These are phyloP conservation scores for Meyerozyma guilliermondii DNA, from an alignment of 1,139 yeast genomes.

Conservation along the genomic window DNA sequence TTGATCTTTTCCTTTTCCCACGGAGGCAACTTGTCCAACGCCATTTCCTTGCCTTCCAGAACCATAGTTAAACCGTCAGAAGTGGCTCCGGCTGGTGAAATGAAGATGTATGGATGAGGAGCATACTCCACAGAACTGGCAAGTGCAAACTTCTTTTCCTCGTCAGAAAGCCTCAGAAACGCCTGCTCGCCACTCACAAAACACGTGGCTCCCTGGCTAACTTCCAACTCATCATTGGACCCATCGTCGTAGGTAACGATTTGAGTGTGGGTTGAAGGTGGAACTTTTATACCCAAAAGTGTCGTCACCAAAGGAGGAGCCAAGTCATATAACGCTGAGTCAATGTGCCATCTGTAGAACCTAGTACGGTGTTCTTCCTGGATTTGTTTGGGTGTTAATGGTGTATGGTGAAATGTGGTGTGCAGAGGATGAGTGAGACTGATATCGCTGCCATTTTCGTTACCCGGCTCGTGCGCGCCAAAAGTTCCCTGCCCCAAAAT, in stretches of 20 bases:
- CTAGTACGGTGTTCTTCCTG: conserved; percentile 59
- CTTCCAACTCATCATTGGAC: conserved; percentile 54
- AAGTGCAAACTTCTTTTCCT: conserved; percentile 68
- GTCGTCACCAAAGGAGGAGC: conserved; percentile 86
- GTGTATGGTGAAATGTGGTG: conserved; percentile 66
- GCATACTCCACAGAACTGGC: conserved; percentile 79
- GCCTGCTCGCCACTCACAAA: conserved; percentile 80
- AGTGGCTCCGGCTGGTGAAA: conserved; percentile 75
- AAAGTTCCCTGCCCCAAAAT: conserved; percentile 79
- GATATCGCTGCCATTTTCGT: conserved; percentile 54
- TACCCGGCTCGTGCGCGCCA: conserved; percentile 63
- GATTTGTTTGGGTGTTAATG: conserved; percentile 58
- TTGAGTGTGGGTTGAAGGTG: conserved; percentile 44
- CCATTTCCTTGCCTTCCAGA: conserved; percentile 66
- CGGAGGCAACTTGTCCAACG: conserved; percentile 63
- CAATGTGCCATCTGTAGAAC: conserved; percentile 91
- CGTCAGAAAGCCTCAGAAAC: conserved; percentile 57
- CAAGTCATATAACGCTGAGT: conserved; percentile 78
- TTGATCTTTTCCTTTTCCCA: conserved; percentile 80
- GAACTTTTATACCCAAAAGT: conserved; percentile 76
- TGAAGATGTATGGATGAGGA: conserved; percentile 86
- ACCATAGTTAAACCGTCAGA: conserved; percentile 84
- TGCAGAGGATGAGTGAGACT: conserved; percentile 78
- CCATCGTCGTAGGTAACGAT: conserved; percentile 62
- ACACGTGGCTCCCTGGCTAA: conserved; percentile 83